These are phyloP conservation scores for Entomortierella beljakovae DNA, from an alignment of 192 early-diverging fungal genomes.

Conservation along the genomic window DNA sequence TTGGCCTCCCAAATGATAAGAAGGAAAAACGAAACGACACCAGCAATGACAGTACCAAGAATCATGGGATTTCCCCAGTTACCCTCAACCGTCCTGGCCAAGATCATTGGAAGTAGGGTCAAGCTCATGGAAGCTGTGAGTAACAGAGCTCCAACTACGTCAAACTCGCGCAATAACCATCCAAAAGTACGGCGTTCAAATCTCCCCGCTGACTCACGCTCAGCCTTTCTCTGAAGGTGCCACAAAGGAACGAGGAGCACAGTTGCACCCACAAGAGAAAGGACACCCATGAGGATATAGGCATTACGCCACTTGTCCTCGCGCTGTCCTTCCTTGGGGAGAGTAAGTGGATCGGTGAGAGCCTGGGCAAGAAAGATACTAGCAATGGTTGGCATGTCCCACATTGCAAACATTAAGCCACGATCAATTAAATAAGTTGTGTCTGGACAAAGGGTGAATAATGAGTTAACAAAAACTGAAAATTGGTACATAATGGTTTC, in stretches of 20 bases:
- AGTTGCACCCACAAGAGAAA: constrained; percentile 23
- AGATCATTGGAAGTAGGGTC: constrained; percentile 40
- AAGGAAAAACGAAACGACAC: constrained; percentile 20
- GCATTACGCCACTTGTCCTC: constrained; percentile 33
- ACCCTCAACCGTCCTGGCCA: constrained; percentile 28
- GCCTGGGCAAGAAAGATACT: constrained; percentile 26
- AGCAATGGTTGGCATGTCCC: constrained; percentile 28
- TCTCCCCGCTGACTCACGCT: background rate
- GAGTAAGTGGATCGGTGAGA: constrained; percentile 22
- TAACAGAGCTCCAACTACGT: constrained; percentile 36
- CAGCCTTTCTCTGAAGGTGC: constrained; percentile 32
- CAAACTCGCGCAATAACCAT: constrained; percentile 48
- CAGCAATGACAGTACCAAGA: constrained; percentile 29
- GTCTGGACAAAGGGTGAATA: constrained; percentile 4
- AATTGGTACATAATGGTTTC: too few relatives aligned
- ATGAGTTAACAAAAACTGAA: background rate
- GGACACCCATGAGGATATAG: constrained; percentile 20
- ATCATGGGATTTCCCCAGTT: constrained; percentile 41
- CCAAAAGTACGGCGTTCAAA: constrained; percentile 15
- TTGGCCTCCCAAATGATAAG: constrained; percentile 35
- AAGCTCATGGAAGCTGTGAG: constrained; percentile 36
- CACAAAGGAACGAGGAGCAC: constrained; percentile 42
- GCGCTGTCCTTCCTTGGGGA: background rate
- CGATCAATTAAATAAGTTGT: constrained; percentile 34
- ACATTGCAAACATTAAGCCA: constrained; percentile 45